Evolutionary conservation across 2,329 filamentous ascomycete species (phyloP), one percentile per base, ranked within the genome.

Genomic region (Cercospora janseana): DNA sequence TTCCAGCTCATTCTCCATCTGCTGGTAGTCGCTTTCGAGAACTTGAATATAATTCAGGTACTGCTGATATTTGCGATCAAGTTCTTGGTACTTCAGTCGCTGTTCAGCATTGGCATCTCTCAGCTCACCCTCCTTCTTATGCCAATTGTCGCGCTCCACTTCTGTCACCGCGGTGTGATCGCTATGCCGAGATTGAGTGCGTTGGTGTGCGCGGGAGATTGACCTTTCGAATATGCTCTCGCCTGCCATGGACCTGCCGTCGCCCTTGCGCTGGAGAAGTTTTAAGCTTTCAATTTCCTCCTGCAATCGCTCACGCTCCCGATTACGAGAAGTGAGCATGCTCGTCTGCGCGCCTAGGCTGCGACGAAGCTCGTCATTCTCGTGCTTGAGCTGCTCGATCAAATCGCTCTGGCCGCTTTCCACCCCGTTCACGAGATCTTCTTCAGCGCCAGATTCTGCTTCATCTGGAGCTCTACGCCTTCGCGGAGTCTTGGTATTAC

Each of bases 271-370:
- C 58, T 90, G 85, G 1, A 87, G 83, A 62, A 97, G 82, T 71
- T 97, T 98, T 55, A 98, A 77, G 55, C 96, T 91, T 70, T 98
- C 93, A 56, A 97, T 97, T 67, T 98, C 92, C 66, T 95, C 89
- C 68, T 97, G 95, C 6, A 98, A 77, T 4, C 90, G 83, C 66
- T 97, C 91, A 66, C 95, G 94, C 66, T 98, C 93, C 20, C 90
- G 86, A 64, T 96, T 96, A 18, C 93, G 81, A 27, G 93, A 97
- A 1, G 92, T 96, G 26, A 98, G 79, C 89, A 98, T 97, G 0
- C 91, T 96, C 1, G 91, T 95, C 68, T 98, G 93, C 2, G 93
- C 93, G 54, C 91, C 89, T 23, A 97, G 87, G 69, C 97, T 91
- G 46, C 91, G 86, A 46, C 92, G 83, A 24, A 98, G 72, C 67